Evolutionary conservation across 257 asterid species (phyloP), one percentile per base, ranked within the genome.

Genomic region (Jacaranda copaia): DNA sequence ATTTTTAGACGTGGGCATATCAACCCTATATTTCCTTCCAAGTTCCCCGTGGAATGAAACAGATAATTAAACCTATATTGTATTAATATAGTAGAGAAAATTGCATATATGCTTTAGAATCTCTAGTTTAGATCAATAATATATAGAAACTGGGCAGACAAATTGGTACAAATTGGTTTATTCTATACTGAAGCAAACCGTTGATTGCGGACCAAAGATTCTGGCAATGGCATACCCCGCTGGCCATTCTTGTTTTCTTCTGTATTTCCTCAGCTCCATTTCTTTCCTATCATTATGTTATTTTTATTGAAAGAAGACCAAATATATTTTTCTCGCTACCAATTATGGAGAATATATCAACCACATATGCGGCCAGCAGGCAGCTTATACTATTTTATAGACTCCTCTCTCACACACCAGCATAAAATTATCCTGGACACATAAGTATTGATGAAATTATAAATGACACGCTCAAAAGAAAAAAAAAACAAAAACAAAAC

Each of bases 181-280:
- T 46, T 62, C 7, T 64, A 60, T 73, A 18, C 5, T n/a, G 42
- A 68, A 64, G 56, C 55, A 52, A 63, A 75, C 9, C 73, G 79
- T 52, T 51, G 79, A 75, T 75, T 75, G 79, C 79, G 79, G 78
- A 16, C 56, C 64, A 63, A 75, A 75, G 13, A 74, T 74, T 74
- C 78, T 46, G 20, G 25, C 67, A 9, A 25, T 25, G 32, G 32
- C 32, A 25, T 25, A 25, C 32, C n/a, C 11, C 39, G 55, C 38
- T 53, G 75, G 14, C 60, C 60, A 25, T 68, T 13, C 4, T 60
- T 8, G 20, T 40, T 40, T 65, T 10, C 55, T 64, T n/a, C 18
- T 64, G 0, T 3, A 7, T 65, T 40, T 48, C 40, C n/a, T 65
- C 15, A 64, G n/a, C 12, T 5, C 32, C 68, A 61, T 61, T 61